Evolutionary conservation across 371 early-diverging fungal genomes (phyloP).

Genomic region (Circinella minor): DNA sequence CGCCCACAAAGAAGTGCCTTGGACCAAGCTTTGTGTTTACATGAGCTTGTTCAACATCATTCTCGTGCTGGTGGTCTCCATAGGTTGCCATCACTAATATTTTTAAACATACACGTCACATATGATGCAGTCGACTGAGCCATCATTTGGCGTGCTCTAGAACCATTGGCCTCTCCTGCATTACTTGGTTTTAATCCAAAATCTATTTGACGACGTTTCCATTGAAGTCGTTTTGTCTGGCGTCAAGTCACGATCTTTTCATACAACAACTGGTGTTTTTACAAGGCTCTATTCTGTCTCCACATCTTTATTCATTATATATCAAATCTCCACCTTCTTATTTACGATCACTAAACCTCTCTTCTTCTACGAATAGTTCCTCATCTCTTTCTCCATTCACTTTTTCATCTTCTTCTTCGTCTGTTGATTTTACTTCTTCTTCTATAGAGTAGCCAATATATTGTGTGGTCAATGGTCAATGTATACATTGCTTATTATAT

Average conservation of each 20-base stretch:
- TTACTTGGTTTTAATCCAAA: conserved; percentile 13
- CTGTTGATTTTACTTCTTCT: no score
- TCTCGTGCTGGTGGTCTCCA: not conserved
- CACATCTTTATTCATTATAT: conserved; percentile 22
- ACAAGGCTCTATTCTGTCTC: conserved; percentile 30
- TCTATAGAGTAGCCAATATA: no score
- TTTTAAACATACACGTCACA: conserved; percentile 24
- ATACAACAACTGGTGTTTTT: conserved; percentile 21
- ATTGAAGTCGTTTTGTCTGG: conserved; percentile 1
- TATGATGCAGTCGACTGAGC: conserved; percentile 24
- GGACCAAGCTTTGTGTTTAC: conserved; percentile 9
- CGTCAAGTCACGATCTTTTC: conserved; percentile 4
- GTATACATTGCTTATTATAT: not conserved
- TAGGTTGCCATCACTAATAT: conserved; percentile 15
- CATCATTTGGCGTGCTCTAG: conserved; percentile 18
- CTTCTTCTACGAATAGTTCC: not conserved
- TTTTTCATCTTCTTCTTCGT: no score
- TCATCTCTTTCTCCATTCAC: not conserved
- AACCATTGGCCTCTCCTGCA: not conserved
- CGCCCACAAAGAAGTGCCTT: conserved; percentile 11
- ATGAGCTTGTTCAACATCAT: not conserved
- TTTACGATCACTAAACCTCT: no score
- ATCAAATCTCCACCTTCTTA: conserved; percentile 19
- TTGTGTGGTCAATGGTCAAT: no score
- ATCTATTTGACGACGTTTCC: conserved; percentile 15